A percentile compares a stretch with the other conserved stretches of the same genome.
Conservation (phyloP, 352 stramenopile genomes). For the Blastocystis sp. region DNA sequence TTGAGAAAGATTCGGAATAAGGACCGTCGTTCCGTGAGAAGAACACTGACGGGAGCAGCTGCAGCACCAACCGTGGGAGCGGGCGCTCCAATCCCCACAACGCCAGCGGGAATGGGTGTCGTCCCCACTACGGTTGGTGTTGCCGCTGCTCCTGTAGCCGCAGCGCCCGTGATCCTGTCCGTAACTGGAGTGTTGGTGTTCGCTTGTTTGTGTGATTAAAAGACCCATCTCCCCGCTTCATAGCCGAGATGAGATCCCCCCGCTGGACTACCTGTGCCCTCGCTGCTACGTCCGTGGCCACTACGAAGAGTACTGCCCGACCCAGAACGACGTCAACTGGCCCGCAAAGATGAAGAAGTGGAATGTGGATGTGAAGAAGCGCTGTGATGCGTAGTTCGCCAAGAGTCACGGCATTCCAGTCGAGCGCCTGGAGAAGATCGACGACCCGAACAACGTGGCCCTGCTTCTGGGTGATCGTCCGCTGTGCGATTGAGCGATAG, state of each 20-base stretch:
- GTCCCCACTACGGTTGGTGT: not conserved
- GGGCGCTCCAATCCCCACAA: no score
- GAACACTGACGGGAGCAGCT: not conserved
- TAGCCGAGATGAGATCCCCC: conserved; percentile 29
- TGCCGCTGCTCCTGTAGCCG: not conserved
- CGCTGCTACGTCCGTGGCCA: conserved; percentile 47
- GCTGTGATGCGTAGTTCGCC: not conserved
- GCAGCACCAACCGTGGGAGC: not conserved
- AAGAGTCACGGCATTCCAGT: conserved; percentile 34
- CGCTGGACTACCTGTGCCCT: conserved; percentile 32
- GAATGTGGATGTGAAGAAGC: conserved; percentile 11
- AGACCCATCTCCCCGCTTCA: not conserved
- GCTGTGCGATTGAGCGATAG: not conserved
- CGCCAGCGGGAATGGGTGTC: not conserved
- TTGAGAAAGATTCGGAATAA: conserved; percentile 18
- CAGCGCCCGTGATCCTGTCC: not conserved
- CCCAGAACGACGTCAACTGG: not conserved
- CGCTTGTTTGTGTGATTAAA: not conserved
- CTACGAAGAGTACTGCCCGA: conserved; percentile 60
- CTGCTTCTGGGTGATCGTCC: not conserved
- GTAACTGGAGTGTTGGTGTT: not conserved
- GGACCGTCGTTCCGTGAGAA: not conserved
- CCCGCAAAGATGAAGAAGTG: conserved; percentile 34
- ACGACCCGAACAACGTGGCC: conserved; percentile 22
- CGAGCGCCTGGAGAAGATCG: conserved; percentile 34